phyloP scores from a whole-genome alignment of 306 rosid species.

The Amphicarpaea edgeworthii region DNA sequence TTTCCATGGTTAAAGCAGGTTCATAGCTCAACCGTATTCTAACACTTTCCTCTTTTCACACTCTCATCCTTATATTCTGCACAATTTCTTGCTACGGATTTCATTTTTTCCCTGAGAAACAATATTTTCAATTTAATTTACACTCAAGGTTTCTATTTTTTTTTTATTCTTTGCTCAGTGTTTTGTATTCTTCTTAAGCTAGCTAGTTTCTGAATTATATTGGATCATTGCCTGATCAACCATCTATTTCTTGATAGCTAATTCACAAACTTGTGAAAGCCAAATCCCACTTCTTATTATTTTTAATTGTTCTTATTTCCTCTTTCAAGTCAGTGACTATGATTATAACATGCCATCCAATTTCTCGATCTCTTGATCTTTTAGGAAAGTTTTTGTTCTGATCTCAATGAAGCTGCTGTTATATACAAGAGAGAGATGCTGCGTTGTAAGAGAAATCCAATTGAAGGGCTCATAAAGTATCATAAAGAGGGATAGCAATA shows the following conservation, averaged over 20 bases:
- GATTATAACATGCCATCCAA: constrained; percentile 3
- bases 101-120: neutral
- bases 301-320: neutral
- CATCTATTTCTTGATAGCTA: constrained; percentile 21
- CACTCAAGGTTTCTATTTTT: constrained; percentile 1
- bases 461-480: constrained; percentile 24
- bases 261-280: constrained; percentile 26
- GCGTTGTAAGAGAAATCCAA: constrained; percentile 10
- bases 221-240: constrained; percentile 31
- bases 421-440: constrained; percentile 48
- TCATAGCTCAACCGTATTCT: constrained; percentile 55
- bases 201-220: constrained; percentile 15
- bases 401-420: constrained; percentile 19
- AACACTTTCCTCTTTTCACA: constrained; percentile 55
- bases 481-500: constrained; percentile 42
- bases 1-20: constrained; percentile 71
- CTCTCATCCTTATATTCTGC: constrained; percentile 47
- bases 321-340: neutral
- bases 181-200: neutral
- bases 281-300: constrained; percentile 16
- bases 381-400: constrained; percentile 5
- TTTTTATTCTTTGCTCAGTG: neutral
- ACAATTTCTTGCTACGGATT: constrained; percentile 33
- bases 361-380: constrained; percentile 8
- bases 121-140: constrained; percentile 5